A percentile compares a stretch with the other conserved stretches of the same genome.
phyloP scores from a whole-genome alignment of 768 basidiomycete genomes.

The Auriculariales sp. region DNA sequence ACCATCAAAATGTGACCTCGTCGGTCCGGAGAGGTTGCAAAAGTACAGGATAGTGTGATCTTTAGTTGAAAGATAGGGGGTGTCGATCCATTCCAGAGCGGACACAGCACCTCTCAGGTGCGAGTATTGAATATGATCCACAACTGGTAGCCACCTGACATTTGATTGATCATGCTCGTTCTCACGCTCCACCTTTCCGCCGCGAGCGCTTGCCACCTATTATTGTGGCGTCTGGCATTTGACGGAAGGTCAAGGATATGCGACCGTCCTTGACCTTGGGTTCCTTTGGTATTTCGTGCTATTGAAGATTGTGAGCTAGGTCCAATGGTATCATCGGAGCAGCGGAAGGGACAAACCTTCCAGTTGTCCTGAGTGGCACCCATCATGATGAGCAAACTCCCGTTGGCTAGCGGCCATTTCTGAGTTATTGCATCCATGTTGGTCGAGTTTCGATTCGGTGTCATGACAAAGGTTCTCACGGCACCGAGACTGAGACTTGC shows the following conservation, averaged over 20 bases:
- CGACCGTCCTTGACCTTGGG: conserved; percentile 17
- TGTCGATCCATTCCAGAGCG: too few species aligned
- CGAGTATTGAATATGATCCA: too few species aligned
- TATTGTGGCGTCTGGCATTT: too few species aligned
- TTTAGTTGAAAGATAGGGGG: too few species aligned
- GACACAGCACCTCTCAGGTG: too few species aligned
- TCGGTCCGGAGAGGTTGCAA: too few species aligned
- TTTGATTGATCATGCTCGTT: too few species aligned
- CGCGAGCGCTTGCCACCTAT: too few species aligned
- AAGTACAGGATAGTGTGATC: too few species aligned
- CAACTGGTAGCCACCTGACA: too few species aligned
- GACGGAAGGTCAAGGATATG: conserved; percentile 26
- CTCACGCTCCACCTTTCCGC: too few species aligned
- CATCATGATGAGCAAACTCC: conserved; percentile 27
- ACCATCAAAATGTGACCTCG: too few species aligned
- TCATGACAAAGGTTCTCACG: conserved; percentile 23
- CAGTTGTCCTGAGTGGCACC: conserved; percentile 25
- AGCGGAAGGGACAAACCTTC: conserved; percentile 18
- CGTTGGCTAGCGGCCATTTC: conserved; percentile 19
- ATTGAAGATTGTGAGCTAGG: not conserved
- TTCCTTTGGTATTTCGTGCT: conserved; percentile 24
- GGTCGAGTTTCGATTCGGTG: conserved; percentile 11
- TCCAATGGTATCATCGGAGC: not conserved
- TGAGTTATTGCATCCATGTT: conserved; percentile 9
- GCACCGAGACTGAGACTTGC: conserved; percentile 25